Conservation (phyloP, 768 basidiomycete genomes). For the Hortiboletus flavorubellus region DNA sequence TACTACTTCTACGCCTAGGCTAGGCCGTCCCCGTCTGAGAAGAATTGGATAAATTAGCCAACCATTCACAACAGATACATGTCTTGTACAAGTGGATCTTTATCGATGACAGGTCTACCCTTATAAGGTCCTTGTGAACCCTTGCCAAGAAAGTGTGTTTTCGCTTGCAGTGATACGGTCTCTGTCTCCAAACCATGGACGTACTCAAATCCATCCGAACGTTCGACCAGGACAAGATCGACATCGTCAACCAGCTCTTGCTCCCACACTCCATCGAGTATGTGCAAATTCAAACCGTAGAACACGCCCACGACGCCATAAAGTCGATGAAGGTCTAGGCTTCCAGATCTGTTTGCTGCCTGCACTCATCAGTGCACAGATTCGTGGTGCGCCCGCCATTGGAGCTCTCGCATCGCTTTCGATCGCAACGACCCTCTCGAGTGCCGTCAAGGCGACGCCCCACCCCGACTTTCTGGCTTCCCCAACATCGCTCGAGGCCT, state of each 20-base stretch:
- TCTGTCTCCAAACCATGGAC: constrained; percentile 12
- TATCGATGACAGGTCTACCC: no score
- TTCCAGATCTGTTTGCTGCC: background rate
- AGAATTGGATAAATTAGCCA: no score
- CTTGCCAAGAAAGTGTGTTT: no score
- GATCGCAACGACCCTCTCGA: constrained; percentile 61
- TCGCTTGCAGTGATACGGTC: background rate
- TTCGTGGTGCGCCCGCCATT: constrained; percentile 93
- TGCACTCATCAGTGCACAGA: constrained; percentile 36
- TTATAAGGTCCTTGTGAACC: no score
- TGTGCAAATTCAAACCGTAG: constrained; percentile 61
- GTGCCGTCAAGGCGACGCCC: constrained; percentile 44
- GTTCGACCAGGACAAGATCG: constrained; percentile 49
- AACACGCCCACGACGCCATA: constrained; percentile 91
- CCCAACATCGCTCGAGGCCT: constrained; percentile 44
- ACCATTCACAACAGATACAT: no score
- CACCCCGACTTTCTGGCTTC: constrained; percentile 56
- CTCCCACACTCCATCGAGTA: constrained; percentile 76
- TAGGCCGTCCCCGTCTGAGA: no score
- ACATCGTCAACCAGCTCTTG: constrained; percentile 89
- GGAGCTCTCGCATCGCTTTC: constrained; percentile 87
- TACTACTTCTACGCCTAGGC: no score
- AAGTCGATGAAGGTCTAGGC: constrained; percentile 83
- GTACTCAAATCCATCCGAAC: constrained; percentile 40
- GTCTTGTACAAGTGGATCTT: no score